A percentile compares a stretch with the other conserved stretches of the same genome.
These are phyloP conservation scores for Metschnikowia lochheadii DNA, from an alignment of 805 yeast species.

Conservation along the genomic window DNA sequence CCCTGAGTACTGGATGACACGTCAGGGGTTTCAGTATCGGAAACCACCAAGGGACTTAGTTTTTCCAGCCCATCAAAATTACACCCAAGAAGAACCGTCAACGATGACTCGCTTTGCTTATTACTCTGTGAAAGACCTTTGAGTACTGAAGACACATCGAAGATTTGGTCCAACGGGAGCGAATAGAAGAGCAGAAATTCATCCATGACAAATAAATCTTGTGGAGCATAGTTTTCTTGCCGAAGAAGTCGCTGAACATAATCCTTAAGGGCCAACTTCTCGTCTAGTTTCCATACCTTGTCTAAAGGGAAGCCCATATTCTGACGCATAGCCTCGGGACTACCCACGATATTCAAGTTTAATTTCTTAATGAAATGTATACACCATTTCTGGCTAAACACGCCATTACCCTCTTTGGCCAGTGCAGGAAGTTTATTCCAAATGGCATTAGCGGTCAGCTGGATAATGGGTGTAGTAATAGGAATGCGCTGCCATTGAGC, in stretches of 20 bases:
- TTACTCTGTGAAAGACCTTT: conserved; percentile 38
- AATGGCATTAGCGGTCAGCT: conserved; percentile 57
- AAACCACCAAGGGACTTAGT: conserved; percentile 56
- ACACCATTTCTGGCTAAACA: conserved; percentile 65
- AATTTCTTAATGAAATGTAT: conserved; percentile 44
- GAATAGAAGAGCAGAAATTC: conserved; percentile 59
- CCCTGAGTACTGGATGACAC: conserved; percentile 25
- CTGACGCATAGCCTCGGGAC: conserved; percentile 37
- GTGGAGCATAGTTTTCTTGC: conserved; percentile 38
- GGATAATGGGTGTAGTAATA: conserved; percentile 58
- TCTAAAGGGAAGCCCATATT: conserved; percentile 32
- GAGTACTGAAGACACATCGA: conserved; percentile 42
- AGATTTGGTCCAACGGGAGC: conserved; percentile 56
- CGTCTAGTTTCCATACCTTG: conserved; percentile 61
- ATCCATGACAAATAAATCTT: conserved; percentile 55
- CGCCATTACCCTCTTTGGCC: conserved; percentile 58
- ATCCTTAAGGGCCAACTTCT: conserved; percentile 45
- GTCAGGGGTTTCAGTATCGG: conserved; percentile 48
- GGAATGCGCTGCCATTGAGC: conserved; percentile 66
- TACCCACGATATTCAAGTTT: conserved; percentile 48
- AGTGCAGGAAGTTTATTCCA: conserved; percentile 57
- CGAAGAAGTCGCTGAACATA: conserved; percentile 33
- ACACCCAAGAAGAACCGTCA: conserved; percentile 58
- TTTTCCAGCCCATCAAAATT: conserved; percentile 63
- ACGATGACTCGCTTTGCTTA: conserved; percentile 37